These are phyloP conservation scores for Helichrysum umbraculigerum DNA, from an alignment of 129 eudicot species.

Conservation along the genomic window DNA sequence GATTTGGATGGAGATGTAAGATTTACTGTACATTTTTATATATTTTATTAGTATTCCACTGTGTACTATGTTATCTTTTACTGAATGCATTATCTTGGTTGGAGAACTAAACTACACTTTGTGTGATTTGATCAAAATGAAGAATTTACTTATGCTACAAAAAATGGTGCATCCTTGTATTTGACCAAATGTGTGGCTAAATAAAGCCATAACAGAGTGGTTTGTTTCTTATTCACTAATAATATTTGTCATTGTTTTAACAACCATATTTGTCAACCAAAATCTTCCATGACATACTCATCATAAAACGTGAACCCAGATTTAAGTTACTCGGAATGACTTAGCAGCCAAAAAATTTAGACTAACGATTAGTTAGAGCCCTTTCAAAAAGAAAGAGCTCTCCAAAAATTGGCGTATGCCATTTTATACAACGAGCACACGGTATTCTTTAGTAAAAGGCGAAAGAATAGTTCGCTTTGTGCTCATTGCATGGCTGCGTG, in stretches of 20 bases:
- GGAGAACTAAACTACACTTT: too few species aligned
- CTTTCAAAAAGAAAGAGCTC: background rate
- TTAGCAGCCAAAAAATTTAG: background rate
- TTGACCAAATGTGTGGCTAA: too few species aligned
- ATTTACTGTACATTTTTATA: background rate
- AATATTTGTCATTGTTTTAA: too few species aligned
- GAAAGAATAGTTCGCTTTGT: slow-evolving; percentile 88
- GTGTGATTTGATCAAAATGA: too few species aligned
- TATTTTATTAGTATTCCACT: background rate
- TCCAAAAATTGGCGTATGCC: slow-evolving; percentile 16
- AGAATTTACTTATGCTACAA: too few species aligned
- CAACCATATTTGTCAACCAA: too few species aligned
- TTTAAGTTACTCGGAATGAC: too few species aligned
- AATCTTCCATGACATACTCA: too few species aligned
- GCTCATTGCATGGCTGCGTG: slow-evolving; percentile 32
- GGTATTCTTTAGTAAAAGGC: slow-evolving; percentile 94
- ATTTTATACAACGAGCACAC: slow-evolving; percentile 46
- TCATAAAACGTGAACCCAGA: too few species aligned
- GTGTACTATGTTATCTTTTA: background rate
- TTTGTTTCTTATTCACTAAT: too few species aligned
- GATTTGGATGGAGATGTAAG: slow-evolving; percentile 12
- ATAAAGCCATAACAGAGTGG: too few species aligned
- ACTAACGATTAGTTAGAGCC: background rate
- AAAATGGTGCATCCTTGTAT: too few species aligned
- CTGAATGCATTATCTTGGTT: background rate